phyloP scores from a whole-genome alignment of 108 stramenopile species.

The Conticribra guillardii region DNA sequence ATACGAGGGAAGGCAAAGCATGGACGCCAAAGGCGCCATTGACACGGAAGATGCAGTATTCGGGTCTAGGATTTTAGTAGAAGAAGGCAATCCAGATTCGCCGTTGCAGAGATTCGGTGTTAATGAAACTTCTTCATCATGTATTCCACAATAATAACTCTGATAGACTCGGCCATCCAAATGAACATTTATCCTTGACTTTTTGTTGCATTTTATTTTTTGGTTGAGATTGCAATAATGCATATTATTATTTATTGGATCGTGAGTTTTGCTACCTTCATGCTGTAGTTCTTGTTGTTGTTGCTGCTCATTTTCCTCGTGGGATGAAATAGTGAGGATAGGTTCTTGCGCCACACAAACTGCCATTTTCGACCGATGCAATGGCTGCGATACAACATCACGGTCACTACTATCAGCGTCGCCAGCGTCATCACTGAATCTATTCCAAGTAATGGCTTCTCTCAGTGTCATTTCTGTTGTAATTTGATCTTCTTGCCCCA shows the following conservation, averaged over 20 bases:
- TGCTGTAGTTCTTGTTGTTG: too few species aligned
- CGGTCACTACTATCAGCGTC: background rate
- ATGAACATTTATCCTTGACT: slow-evolving; percentile 12
- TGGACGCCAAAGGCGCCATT: slow-evolving; percentile 25
- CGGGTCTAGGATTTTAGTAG: background rate
- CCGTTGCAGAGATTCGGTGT: too few species aligned
- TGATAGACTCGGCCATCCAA: slow-evolving; percentile 29
- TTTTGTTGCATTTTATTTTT: background rate
- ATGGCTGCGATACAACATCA: too few species aligned
- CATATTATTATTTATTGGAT: too few species aligned
- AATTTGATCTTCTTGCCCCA: slow-evolving; percentile 53
- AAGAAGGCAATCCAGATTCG: too few species aligned
- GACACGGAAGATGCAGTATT: background rate
- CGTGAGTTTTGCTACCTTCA: too few species aligned
- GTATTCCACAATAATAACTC: background rate
- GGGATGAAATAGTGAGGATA: slow-evolving; percentile 12
- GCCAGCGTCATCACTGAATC: background rate
- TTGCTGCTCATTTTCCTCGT: background rate
- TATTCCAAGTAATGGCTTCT: slow-evolving; percentile 24
- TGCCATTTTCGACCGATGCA: slow-evolving; percentile 3
- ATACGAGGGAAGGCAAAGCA: slow-evolving; percentile 33
- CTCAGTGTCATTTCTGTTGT: slow-evolving; percentile 39
- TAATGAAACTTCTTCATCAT: too few species aligned
- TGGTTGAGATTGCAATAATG: background rate
- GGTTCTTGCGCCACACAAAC: slow-evolving; percentile 46